Evolutionary conservation across 345 rosid genomes (phyloP).

Genomic region (Citrus inodora): DNA sequence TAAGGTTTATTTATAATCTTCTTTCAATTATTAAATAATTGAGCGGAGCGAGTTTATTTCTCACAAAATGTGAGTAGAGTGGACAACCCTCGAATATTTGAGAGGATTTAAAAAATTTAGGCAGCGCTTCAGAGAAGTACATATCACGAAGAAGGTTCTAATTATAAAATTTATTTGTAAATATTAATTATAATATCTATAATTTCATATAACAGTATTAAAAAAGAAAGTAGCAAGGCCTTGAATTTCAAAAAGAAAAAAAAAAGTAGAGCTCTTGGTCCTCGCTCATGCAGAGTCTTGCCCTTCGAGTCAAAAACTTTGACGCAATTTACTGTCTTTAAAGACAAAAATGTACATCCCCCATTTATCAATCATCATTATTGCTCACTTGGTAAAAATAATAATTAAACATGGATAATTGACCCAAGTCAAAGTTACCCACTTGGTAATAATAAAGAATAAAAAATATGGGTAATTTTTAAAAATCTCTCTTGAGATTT

Average conservation of each 20-base stretch:
- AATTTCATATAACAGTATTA: no score
- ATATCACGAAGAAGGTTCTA: no score
- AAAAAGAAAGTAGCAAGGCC: neutral
- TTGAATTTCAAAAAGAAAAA: no score
- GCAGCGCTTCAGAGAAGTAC: no score
- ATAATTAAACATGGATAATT: neutral
- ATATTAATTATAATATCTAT: no score
- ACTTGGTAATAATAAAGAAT: neutral
- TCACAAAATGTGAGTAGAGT: no score
- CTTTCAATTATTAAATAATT: no score
- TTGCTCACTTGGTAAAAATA: neutral
- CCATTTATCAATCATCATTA: neutral
- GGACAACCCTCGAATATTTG: accelerated
- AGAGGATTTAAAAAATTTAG: no score
- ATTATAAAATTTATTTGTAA: no score
- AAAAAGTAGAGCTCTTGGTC: no score
- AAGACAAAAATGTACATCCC: neutral
- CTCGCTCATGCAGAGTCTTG: neutral
- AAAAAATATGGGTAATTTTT: neutral
- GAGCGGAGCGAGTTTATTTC: accelerated
- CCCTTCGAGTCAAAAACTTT: neutral
- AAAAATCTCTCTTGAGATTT: no score
- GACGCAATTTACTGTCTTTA: neutral
- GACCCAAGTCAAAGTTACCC: neutral
- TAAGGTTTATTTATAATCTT: no score